Evolutionary conservation across 345 rosid species (phyloP).

Genomic region (Salix caprea): DNA sequence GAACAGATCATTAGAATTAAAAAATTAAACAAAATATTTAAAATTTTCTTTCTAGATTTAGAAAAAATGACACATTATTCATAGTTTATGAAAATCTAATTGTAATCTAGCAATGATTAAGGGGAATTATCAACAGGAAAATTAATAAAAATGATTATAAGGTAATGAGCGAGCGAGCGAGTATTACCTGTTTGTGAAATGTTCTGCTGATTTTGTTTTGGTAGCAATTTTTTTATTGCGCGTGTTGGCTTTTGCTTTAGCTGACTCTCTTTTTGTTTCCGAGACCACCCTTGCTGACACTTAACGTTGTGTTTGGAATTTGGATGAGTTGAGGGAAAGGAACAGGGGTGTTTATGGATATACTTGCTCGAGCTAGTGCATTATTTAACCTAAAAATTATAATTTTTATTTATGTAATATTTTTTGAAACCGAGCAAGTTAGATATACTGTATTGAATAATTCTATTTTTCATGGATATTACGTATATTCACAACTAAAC

Average conservation of each 20-base stretch:
- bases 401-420: too few species aligned
- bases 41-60: background rate
- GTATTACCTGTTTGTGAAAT: background rate
- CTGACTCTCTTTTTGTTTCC: background rate
- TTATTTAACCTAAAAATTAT: too few species aligned
- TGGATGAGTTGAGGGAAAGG: background rate
- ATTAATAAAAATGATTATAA: background rate
- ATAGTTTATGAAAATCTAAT: background rate
- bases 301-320: background rate
- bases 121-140: background rate
- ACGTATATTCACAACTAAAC: rapidly evolving
- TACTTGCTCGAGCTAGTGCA: too few species aligned
- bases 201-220: background rate
- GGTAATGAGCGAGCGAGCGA: background rate
- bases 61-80: background rate
- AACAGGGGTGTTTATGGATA: too few species aligned
- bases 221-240: background rate
- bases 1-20: background rate
- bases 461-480: too few species aligned
- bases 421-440: too few species aligned
- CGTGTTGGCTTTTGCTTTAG: background rate
- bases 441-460: too few species aligned
- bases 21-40: background rate
- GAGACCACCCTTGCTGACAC: background rate
- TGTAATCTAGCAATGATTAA: background rate